A percentile compares a stretch with the other conserved stretches of the same genome.
Evolutionary conservation across 805 yeast species (phyloP).

Genomic region (Hagleromyces aurorensis): DNA sequence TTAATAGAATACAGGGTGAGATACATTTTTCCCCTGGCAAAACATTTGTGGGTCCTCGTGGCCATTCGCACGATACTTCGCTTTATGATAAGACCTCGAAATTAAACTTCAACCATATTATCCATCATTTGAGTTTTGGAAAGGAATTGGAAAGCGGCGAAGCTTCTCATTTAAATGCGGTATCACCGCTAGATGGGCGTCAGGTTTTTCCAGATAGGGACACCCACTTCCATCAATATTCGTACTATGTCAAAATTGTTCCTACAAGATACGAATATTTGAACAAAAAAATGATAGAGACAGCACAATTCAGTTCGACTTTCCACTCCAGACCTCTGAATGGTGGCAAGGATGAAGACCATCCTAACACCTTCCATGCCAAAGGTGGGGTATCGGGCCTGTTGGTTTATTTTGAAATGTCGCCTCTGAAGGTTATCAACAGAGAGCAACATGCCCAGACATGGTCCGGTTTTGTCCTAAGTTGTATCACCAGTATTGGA

Average conservation of each 20-base stretch:
- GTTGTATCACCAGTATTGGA: slow-evolving; percentile 82
- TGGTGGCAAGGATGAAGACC: slow-evolving; percentile 90
- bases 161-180: slow-evolving; percentile 36
- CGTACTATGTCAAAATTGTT: slow-evolving; percentile 84
- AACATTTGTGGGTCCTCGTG: slow-evolving; percentile 45
- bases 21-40: slow-evolving; percentile 96
- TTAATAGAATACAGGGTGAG: slow-evolving; percentile 84
- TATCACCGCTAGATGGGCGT: slow-evolving; percentile 55
- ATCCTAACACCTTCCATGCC: slow-evolving; percentile 74
- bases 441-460: slow-evolving; percentile 59
- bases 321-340: slow-evolving; percentile 74
- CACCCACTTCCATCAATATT: slow-evolving; percentile 53
- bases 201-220: slow-evolving; percentile 28
- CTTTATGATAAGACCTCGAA: slow-evolving; percentile 52
- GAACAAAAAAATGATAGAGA: slow-evolving; percentile 43
- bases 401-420: slow-evolving; percentile 80
- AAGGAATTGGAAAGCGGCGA: slow-evolving; percentile 12
- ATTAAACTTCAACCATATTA: slow-evolving; percentile 67
- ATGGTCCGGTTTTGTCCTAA: slow-evolving; percentile 75
- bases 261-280: slow-evolving; percentile 77
- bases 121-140: slow-evolving; percentile 83
- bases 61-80: slow-evolving; percentile 81
- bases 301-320: slow-evolving; percentile 87
- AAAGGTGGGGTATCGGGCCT: slow-evolving; percentile 90
- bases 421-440: slow-evolving; percentile 87